phyloP scores from a whole-genome alignment of 2,329 filamentous ascomycete genomes.

The Diaporthe capsici region DNA sequence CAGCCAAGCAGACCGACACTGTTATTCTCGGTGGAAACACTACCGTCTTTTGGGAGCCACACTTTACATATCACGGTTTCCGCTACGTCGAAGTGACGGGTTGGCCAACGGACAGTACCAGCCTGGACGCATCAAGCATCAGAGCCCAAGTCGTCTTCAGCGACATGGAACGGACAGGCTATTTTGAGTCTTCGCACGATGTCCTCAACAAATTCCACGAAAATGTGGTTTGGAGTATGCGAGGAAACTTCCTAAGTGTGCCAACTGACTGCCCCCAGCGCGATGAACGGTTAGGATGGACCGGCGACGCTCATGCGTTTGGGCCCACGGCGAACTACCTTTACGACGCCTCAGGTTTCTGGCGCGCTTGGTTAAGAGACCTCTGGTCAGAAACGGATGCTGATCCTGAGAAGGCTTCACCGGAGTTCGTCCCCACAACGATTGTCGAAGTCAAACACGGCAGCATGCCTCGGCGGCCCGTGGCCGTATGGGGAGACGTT shows the following conservation, averaged over 20 bases:
- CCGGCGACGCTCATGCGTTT: slow-evolving; percentile 59
- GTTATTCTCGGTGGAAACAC: not conserved
- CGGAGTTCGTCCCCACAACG: not conserved
- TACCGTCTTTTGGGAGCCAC: slow-evolving; percentile 5
- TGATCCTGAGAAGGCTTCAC: not conserved
- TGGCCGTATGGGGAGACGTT: slow-evolving; percentile 12
- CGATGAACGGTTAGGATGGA: slow-evolving; percentile 63
- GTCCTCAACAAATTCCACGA: slow-evolving; percentile 51
- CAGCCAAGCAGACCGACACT: slow-evolving; percentile 20
- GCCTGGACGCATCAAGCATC: slow-evolving; percentile 16
- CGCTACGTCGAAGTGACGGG: slow-evolving; percentile 24
- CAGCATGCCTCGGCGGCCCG: slow-evolving; percentile 4
- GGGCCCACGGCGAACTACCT: slow-evolving; percentile 57
- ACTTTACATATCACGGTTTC: slow-evolving; percentile 26
- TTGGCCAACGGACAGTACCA: not conserved
- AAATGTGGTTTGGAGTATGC: slow-evolving; percentile 60
- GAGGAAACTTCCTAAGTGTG: slow-evolving; percentile 59
- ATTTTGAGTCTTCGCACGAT: slow-evolving; percentile 54
- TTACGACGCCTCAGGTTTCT: slow-evolving; percentile 56
- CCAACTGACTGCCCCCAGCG: slow-evolving; percentile 63
- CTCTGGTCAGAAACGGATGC: slow-evolving; percentile 50
- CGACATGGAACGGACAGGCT: slow-evolving; percentile 56
- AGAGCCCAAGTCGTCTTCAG: slow-evolving; percentile 50
- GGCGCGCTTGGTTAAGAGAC: slow-evolving; percentile 58
- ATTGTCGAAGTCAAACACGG: not conserved